Percentiles rank a stretch among this genome's conserved stretches.
These are phyloP conservation scores for Allantophomopsis lycopodina DNA, from an alignment of 2,329 filamentous ascomycete genomes.

Conservation along the genomic window DNA sequence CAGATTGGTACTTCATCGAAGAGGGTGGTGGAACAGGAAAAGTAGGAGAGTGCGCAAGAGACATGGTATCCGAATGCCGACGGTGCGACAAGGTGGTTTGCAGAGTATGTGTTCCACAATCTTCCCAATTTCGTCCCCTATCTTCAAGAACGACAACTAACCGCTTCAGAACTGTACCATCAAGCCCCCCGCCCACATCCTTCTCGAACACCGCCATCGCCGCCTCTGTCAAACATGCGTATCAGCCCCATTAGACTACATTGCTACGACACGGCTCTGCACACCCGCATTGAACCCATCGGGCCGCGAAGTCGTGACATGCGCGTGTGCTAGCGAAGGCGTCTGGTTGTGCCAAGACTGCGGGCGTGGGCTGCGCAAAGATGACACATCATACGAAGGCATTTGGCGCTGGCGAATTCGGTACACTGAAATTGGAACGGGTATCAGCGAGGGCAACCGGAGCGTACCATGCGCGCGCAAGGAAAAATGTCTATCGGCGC, in stretches of 20 bases:
- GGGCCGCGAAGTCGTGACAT: conserved; percentile 1
- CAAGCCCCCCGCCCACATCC: conserved; percentile 58
- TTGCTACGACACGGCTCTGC: conserved; percentile 42
- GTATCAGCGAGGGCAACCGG: conserved; percentile 77
- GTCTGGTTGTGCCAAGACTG: conserved; percentile 84
- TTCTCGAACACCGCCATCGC: conserved; percentile 63
- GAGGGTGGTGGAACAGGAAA: conserved; percentile 45
- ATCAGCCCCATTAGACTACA: conserved; percentile 49
- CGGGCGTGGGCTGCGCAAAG: conserved; percentile 52
- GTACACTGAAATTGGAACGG: conserved; percentile 73
- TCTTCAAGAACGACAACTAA: not conserved
- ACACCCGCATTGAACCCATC: conserved; percentile 16
- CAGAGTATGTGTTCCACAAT: conserved; percentile 40
- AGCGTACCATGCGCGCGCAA: conserved; percentile 82
- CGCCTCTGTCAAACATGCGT: conserved; percentile 67
- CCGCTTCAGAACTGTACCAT: conserved; percentile 67
- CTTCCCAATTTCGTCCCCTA: not conserved
- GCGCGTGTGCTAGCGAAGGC: conserved; percentile 27
- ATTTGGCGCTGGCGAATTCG: conserved; percentile 86
- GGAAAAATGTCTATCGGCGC: conserved; percentile 58
- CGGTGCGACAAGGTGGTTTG: conserved; percentile 68
- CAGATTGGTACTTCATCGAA: conserved; percentile 46
- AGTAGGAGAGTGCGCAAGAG: conserved; percentile 67
- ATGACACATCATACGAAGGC: conserved; percentile 43
- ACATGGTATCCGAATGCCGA: conserved; percentile 75